phyloP scores from a whole-genome alignment of 805 yeast species.

The Spathaspora boniae region DNA sequence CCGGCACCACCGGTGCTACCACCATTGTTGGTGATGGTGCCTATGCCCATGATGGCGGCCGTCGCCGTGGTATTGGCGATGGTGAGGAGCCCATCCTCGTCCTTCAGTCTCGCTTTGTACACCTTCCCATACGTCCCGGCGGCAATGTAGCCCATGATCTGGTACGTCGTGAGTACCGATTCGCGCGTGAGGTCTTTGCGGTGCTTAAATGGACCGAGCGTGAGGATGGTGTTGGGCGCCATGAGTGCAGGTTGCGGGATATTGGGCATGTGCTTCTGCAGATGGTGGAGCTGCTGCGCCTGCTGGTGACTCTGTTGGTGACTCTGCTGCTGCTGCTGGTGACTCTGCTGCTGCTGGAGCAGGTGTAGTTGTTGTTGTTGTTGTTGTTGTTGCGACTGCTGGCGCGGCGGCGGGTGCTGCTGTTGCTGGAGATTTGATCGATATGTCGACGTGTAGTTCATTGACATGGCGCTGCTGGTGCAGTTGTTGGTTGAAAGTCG shows the following conservation, averaged over 20 bases:
- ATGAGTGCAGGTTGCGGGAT: slow-evolving; percentile 35
- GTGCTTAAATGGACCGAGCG: slow-evolving; percentile 43
- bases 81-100: slow-evolving; percentile 14
- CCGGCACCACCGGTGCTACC: no score
- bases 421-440: slow-evolving; percentile 3
- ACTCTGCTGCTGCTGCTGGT: slow-evolving; percentile 2
- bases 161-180: slow-evolving; percentile 80
- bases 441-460: no score
- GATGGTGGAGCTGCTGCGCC: background rate
- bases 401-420: background rate
- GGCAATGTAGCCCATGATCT: slow-evolving; percentile 91
- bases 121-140: slow-evolving; percentile 98
- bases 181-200: slow-evolving; percentile 61
- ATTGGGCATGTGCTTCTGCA: slow-evolving; percentile 15
- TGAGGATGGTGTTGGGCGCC: slow-evolving; percentile 38
- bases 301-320: slow-evolving; percentile 2
- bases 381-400: slow-evolving; percentile 1
- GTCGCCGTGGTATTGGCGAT: background rate
- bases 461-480: no score
- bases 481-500: no score
- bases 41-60: background rate
- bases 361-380: slow-evolving; percentile 1
- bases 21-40: slow-evolving; percentile 4
- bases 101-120: slow-evolving; percentile 71
- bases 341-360: slow-evolving; percentile 1